Evolutionary conservation across 768 basidiomycete species (phyloP).

Genomic region (Russula virescens): DNA sequence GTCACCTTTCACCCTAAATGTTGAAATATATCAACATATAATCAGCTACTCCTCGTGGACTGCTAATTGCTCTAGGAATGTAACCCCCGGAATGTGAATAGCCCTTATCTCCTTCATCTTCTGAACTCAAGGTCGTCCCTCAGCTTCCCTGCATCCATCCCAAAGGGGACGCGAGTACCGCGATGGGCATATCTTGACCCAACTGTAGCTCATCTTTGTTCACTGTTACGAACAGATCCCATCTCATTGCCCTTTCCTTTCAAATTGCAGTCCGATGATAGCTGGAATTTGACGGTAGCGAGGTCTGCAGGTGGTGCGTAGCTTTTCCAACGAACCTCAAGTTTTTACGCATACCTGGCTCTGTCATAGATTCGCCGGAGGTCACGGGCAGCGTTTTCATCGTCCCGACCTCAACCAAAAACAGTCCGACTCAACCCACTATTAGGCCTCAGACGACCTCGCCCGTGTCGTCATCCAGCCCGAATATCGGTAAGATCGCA

Average conservation of each 20-base stretch:
- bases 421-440: neutral
- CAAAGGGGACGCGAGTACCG: conserved; percentile 39
- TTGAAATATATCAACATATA: neutral
- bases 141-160: conserved; percentile 31
- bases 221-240: neutral
- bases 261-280: conserved; percentile 1
- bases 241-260: neutral
- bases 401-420: neutral
- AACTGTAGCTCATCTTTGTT: conserved; percentile 28
- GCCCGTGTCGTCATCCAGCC: neutral
- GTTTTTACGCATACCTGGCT: neutral
- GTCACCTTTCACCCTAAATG: too few species aligned
- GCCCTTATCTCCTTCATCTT: neutral
- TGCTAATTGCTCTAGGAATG: conserved; percentile 1
- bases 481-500: conserved; percentile 51
- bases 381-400: neutral
- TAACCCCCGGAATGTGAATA: conserved; percentile 15
- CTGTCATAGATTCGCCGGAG: conserved; percentile 5
- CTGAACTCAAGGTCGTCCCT: neutral
- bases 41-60: conserved; percentile 20
- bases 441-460: neutral
- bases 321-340: too few species aligned
- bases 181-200: conserved; percentile 47
- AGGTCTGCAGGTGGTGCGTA: neutral
- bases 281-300: conserved; percentile 3